Evolutionary conservation across 2,329 filamentous ascomycete genomes (phyloP).

Genomic region (Metarhizium robertsii): DNA sequence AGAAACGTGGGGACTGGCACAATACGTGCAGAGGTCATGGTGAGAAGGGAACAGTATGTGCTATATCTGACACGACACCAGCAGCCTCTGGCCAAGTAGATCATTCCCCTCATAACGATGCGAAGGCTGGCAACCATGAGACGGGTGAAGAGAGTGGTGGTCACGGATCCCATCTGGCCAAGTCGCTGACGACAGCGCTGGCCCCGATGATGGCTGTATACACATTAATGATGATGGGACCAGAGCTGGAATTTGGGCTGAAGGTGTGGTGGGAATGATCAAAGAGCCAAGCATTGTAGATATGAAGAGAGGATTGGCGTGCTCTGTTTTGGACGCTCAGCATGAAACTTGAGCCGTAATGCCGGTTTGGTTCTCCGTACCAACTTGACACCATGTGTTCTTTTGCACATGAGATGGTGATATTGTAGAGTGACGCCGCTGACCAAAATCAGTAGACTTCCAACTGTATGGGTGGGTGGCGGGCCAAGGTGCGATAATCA

Average conservation of each 20-base stretch:
- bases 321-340: no score
- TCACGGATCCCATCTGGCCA: not conserved
- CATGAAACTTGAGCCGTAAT: not conserved
- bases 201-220: not conserved
- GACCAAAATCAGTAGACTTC: not conserved
- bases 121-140: not conserved
- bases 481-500: not conserved
- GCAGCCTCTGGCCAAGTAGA: constrained; percentile 15
- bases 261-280: not conserved
- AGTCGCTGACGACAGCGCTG: not conserved
- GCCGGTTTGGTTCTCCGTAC: not conserved
- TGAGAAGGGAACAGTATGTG: constrained; percentile 12
- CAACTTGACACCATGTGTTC: not conserved
- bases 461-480: not conserved
- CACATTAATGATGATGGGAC: not conserved
- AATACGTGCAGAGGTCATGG: constrained; percentile 2
- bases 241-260: not conserved
- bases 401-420: not conserved
- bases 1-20: constrained; percentile 1
- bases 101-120: constrained; percentile 9
- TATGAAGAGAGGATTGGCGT: not conserved
- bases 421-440: not conserved
- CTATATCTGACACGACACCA: constrained; percentile 12
- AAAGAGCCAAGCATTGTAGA: not conserved
- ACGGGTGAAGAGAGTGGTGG: not conserved